A percentile compares a stretch with the other conserved stretches of the same genome.
Conservation (phyloP, 768 basidiomycete genomes). For the Trametes punicea region DNA sequence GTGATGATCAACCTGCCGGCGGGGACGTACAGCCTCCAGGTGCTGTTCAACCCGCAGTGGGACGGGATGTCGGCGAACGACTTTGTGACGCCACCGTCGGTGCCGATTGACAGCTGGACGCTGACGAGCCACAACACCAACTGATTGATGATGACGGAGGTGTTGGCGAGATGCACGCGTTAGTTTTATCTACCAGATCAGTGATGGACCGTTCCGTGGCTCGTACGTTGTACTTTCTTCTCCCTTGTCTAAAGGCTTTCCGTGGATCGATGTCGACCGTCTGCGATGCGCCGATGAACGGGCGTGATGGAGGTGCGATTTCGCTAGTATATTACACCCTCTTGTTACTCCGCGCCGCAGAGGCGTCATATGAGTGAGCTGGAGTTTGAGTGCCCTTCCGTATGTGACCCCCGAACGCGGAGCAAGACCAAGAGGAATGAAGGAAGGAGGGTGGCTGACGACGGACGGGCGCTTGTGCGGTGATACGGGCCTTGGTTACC, state of each 20-base stretch:
- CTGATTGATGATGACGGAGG: constrained; percentile 25
- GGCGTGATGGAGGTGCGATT: too few species aligned
- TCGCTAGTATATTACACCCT: too few species aligned
- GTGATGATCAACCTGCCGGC: constrained; percentile 64
- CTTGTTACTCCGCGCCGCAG: too few species aligned
- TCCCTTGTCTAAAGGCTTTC: background rate
- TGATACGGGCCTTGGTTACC: constrained; percentile 17
- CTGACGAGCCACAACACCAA: constrained; percentile 65
- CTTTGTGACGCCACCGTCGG: constrained; percentile 68
- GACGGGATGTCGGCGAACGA: constrained; percentile 53
- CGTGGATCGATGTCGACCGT: too few species aligned
- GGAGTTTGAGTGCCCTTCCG: too few species aligned
- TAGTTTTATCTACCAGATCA: constrained; percentile 5
- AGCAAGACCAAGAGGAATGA: background rate
- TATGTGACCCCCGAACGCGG: too few species aligned
- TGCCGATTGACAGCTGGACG: constrained; percentile 72
- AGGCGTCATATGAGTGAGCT: too few species aligned
- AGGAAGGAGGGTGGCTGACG: background rate
- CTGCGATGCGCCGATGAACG: too few species aligned
- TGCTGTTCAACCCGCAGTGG: constrained; percentile 96
- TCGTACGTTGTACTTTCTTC: constrained; percentile 12
- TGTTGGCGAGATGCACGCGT: background rate
- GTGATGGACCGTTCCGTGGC: constrained; percentile 11
- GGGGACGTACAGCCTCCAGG: constrained; percentile 75
- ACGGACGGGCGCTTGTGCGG: constrained; percentile 11